Evolutionary conservation across 2,329 filamentous ascomycete genomes (phyloP).

Genomic region (Aspergillus bombycis): DNA sequence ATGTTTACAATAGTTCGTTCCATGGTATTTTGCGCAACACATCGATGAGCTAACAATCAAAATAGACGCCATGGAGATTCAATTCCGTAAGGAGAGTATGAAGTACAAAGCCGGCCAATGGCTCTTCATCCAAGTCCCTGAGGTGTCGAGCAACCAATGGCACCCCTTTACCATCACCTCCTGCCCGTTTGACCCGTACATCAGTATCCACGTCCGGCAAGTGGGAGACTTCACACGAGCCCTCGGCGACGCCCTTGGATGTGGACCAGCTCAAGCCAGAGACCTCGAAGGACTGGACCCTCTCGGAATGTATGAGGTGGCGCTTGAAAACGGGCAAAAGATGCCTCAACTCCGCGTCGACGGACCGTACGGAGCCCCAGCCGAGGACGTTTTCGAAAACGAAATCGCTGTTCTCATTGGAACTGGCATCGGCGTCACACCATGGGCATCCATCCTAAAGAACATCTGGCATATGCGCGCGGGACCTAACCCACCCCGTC

Average conservation of each 20-base stretch:
- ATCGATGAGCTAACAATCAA: constrained; percentile 29
- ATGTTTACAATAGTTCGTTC: constrained; percentile 36
- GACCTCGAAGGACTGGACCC: constrained; percentile 89
- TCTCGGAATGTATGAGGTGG: constrained; percentile 97
- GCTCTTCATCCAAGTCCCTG: constrained; percentile 93
- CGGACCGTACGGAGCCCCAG: constrained; percentile 93
- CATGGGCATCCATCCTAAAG: constrained; percentile 86
- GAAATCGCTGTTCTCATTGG: constrained; percentile 78
- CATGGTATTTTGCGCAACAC: not conserved
- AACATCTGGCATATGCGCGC: constrained; percentile 98
- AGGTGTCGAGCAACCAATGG: constrained; percentile 89
- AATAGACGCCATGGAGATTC: constrained; percentile 89
- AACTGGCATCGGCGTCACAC: constrained; percentile 83
- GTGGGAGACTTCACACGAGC: constrained; percentile 93
- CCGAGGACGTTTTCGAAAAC: constrained; percentile 96
- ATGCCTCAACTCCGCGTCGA: constrained; percentile 92
- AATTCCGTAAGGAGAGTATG: constrained; percentile 95
- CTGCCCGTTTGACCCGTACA: constrained; percentile 92
- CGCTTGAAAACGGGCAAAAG: constrained; percentile 85
- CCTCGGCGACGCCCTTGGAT: constrained; percentile 95
- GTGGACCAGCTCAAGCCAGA: constrained; percentile 82
- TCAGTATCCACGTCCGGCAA: constrained; percentile 92
- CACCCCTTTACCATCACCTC: constrained; percentile 99
- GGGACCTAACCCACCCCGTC: constrained; percentile 82
- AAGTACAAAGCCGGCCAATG: constrained; percentile 98